Evolutionary conservation across 768 basidiomycete genomes (phyloP).

Genomic region (Leccinellum rugosiceps): DNA sequence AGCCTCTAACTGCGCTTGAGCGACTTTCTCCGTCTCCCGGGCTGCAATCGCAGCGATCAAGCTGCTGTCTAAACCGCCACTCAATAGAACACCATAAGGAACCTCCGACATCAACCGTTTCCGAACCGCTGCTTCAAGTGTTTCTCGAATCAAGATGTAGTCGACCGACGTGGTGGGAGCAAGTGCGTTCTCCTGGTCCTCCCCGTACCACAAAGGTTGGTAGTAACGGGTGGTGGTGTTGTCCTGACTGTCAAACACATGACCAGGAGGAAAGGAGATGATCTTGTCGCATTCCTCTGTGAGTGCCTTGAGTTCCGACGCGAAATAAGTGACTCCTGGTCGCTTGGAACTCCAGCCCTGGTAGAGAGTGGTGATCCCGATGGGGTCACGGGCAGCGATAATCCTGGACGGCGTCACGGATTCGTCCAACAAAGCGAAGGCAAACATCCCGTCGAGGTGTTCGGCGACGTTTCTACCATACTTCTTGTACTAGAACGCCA

Average conservation of each 20-base stretch:
- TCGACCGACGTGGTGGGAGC: constrained; percentile 59
- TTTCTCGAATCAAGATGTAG: constrained; percentile 67
- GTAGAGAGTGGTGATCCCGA: constrained; percentile 97
- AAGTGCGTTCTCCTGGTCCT: constrained; percentile 61
- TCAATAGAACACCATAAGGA: constrained; percentile 94
- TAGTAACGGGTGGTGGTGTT: constrained; percentile 80
- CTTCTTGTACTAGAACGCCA: constrained; percentile 69
- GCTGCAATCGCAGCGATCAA: constrained; percentile 94
- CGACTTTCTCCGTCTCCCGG: constrained; percentile 90
- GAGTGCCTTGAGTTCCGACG: constrained; percentile 94
- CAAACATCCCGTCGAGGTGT: constrained; percentile 97
- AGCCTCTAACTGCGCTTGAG: constrained; percentile 69
- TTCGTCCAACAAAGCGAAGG: constrained; percentile 94
- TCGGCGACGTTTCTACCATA: constrained; percentile 71
- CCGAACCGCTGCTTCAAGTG: constrained; percentile 86
- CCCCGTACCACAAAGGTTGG: constrained; percentile 84
- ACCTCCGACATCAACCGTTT: constrained; percentile 99
- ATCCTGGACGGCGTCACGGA: constrained; percentile 84
- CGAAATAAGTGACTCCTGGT: constrained; percentile 86
- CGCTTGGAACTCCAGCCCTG: constrained; percentile 87
- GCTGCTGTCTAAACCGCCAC: constrained; percentile 93
- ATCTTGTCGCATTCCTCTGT: constrained; percentile 91
- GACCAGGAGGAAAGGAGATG: constrained; percentile 95
- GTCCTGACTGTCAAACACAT: constrained; percentile 88
- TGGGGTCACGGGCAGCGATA: constrained; percentile 94